Evolutionary conservation across 306 rosid species (phyloP), one percentile per base, ranked within the genome.

Genomic region (Corylus heterophylla): DNA sequence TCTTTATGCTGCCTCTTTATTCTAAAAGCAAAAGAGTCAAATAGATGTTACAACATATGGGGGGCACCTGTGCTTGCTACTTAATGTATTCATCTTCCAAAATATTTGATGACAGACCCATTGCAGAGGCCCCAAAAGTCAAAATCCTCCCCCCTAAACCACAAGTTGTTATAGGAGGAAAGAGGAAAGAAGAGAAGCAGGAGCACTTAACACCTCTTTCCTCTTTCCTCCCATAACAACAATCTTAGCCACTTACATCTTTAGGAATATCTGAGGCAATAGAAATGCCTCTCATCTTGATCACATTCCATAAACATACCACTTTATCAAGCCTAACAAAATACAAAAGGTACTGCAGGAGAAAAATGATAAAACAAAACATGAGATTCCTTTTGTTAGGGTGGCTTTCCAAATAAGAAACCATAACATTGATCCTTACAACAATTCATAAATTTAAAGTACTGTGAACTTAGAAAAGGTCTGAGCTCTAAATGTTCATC

Each of bases 281-380:
- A 76, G 73, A 85, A 50, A 47, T 89, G 86, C 94, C 92, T 83
- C 87, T 42, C 48, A 59, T 77, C 63, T 39, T 61, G 49, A 78
- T 76, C 81, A 35, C 77, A 56, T 74, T 48, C 69, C 37, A 55
- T 59, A 63, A 73, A 74, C 61, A 71, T 42, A 76, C 78, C 71
- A 62, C 63, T 70, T 78, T 77, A 47, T 71, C 89, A 90, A 74
- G 84, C 81, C 70, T 93, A 89, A 84, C 86, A 86, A 78, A 94
- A 83, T 58, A 94, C 84, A 81, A 92, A 88, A 50, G 97, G 94
- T 50, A 94, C 97, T 92, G 78, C 93, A 83, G 18, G 72, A 67
- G 72, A 31, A 78, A 74, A 54, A 81, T 17, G 69, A 69, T 59
- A 54, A 68, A 62, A 71, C 76, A 74, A 82, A 63, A 76, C n/a